phyloP scores from a whole-genome alignment of 2,329 filamentous ascomycete genomes.

The Hymenoscyphus linearis region DNA sequence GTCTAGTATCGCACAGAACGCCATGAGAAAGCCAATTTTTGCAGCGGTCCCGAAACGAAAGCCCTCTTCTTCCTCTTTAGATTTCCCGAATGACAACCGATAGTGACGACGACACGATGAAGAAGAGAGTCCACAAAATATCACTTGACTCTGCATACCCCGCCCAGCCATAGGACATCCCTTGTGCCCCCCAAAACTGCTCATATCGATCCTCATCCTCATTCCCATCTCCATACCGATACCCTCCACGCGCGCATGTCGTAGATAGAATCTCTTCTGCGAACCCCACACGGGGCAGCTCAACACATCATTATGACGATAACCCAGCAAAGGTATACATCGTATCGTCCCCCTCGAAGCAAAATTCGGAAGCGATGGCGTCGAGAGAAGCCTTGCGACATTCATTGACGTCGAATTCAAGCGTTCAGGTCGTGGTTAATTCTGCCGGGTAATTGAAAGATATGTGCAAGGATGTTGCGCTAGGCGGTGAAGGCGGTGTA shows the following conservation, averaged over 20 bases:
- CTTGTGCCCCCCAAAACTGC: too few relatives aligned
- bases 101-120: too few relatives aligned
- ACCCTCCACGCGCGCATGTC: background rate
- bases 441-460: background rate
- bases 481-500: background rate
- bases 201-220: background rate
- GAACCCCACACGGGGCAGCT: background rate
- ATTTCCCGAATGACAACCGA: too few relatives aligned
- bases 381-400: background rate
- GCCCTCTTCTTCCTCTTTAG: too few relatives aligned
- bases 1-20: too few relatives aligned
- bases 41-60: too few relatives aligned
- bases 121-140: too few relatives aligned
- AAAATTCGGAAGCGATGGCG: background rate
- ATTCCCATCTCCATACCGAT: background rate
- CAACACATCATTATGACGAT: background rate
- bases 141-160: too few relatives aligned
- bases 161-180: too few relatives aligned
- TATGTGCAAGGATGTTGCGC: background rate
- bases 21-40: too few relatives aligned
- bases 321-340: background rate
- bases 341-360: background rate
- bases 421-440: background rate
- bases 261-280: background rate
- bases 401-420: background rate